Evolutionary conservation across 2,329 filamentous ascomycete species (phyloP).

Genomic region (Sclerotinia nivalis): DNA sequence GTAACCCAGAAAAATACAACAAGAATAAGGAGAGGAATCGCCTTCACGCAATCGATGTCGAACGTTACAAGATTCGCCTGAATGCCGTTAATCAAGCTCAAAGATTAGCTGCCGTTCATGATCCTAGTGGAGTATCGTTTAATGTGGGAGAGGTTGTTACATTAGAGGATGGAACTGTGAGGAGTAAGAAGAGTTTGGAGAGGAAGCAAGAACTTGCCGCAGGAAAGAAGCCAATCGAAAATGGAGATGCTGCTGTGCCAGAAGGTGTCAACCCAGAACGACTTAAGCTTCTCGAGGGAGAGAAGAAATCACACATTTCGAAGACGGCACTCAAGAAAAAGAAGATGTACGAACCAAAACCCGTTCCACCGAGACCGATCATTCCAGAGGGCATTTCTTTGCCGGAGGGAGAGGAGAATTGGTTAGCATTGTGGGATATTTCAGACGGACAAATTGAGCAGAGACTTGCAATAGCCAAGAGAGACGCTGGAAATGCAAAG

Average conservation of each 20-base stretch:
- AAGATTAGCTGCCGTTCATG: slow-evolving; percentile 39
- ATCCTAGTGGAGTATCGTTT: slow-evolving; percentile 40
- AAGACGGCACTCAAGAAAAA: slow-evolving; percentile 26
- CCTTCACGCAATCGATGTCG: slow-evolving; percentile 38
- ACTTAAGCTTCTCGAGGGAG: slow-evolving; percentile 19
- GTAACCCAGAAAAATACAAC: slow-evolving; percentile 42
- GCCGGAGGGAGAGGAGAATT: slow-evolving; percentile 40
- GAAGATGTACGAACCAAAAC: slow-evolving; percentile 21
- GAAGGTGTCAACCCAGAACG: slow-evolving; percentile 26
- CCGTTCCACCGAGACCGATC: slow-evolving; percentile 34
- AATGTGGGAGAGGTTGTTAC: slow-evolving; percentile 39
- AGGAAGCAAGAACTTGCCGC: slow-evolving; percentile 28
- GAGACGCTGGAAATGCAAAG: slow-evolving; percentile 29
- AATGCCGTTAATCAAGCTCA: slow-evolving; percentile 40
- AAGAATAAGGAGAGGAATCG: slow-evolving; percentile 43
- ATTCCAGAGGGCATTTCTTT: slow-evolving; percentile 37
- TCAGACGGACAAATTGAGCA: slow-evolving; percentile 38
- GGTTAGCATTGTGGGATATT: slow-evolving; percentile 41
- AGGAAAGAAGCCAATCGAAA: slow-evolving; percentile 12
- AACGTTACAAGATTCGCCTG: slow-evolving; percentile 39
- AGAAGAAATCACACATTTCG: slow-evolving; percentile 29
- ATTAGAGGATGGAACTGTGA: slow-evolving; percentile 38
- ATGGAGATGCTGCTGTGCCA: slow-evolving; percentile 1
- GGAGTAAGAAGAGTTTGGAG: slow-evolving; percentile 26
- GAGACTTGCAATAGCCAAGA: slow-evolving; percentile 32